Percentiles rank a stretch among this genome's conserved stretches.
phyloP scores from a whole-genome alignment of 441 rosid genomes.

The Adansonia rubrostipa region DNA sequence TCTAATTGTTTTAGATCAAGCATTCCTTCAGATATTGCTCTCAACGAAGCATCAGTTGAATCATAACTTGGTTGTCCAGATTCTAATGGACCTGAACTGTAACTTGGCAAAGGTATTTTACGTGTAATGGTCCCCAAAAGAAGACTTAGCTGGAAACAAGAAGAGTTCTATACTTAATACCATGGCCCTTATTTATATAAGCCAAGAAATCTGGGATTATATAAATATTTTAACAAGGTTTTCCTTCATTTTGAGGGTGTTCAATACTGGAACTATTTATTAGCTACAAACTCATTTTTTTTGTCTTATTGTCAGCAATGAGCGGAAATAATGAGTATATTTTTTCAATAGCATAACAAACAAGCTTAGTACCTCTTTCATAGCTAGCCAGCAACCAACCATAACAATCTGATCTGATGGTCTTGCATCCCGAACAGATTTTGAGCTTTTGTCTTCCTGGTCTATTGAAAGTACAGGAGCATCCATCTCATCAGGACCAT shows the following conservation, averaged over 20 bases:
- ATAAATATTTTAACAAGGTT: background rate
- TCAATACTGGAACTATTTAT: background rate
- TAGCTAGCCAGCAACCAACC: slow-evolving; percentile 99
- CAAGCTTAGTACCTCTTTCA: slow-evolving; percentile 82
- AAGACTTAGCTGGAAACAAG: slow-evolving; percentile 82
- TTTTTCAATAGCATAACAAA: slow-evolving; percentile 24
- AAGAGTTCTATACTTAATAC: slow-evolving; percentile 23
- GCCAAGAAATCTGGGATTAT: slow-evolving; percentile 2
- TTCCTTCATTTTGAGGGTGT: background rate
- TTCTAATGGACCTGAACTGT: slow-evolving; percentile 45
- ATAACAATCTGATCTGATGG: slow-evolving; percentile 80
- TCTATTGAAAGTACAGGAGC: slow-evolving; percentile 44
- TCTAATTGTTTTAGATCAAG: slow-evolving; percentile 90
- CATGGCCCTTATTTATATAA: background rate
- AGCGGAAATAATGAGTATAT: background rate
- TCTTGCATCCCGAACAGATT: slow-evolving; percentile 46
- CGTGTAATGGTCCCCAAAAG: slow-evolving; percentile 88
- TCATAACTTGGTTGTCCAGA: slow-evolving; percentile 37
- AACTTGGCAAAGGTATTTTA: slow-evolving; percentile 81
- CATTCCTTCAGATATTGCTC: slow-evolving; percentile 43
- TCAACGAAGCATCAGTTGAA: slow-evolving; percentile 40
- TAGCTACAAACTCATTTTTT: slow-evolving; percentile 8
- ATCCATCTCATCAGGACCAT: slow-evolving; percentile 48
- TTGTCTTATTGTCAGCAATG: slow-evolving; percentile 10
- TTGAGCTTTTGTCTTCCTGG: slow-evolving; percentile 42